Evolutionary conservation across 164 flowering plant species (phyloP), one percentile per base, ranked within the genome.

Genomic region (Kingdonia uniflora): DNA sequence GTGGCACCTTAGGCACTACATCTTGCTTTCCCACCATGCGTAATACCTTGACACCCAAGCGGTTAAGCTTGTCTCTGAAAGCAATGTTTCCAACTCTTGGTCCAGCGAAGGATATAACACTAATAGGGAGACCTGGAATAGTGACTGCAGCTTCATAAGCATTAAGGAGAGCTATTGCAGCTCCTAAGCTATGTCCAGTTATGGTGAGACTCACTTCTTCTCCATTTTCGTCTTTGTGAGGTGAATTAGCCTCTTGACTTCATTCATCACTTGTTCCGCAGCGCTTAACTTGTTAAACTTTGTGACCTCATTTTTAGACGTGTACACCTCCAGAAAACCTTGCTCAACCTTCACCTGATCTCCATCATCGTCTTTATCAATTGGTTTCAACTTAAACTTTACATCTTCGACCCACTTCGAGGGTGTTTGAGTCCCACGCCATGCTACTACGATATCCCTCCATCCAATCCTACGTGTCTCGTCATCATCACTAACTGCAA

Each of bases 111-210:
- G 89, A 74, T 38, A 85, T 20, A 15, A 80, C 87, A 14, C 64
- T 71, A 13, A 80, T 57, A 1, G 70, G 68, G 0, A 80, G 55
- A 25, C 40, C 55, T 0, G 82, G 80, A 24, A 71, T 14, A 0
- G 60, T 11, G 0, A 39, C 6, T 0, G 75, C 79, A 1, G 80
- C 79, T 26, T 85, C 81, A 16, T 80, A 65, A 1, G 86, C 76
- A 26, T 68, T 77, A n/a, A 85, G 71, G 0, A 80, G 74, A 22
- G 81, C 82, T 51, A 81, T 52, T 11, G 94, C 84, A 20, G 81
- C 86, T 25, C 88, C 94, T 0, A 85, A 46, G 60, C 95, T 80
- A 25, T 85, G 95, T 4, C 95, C 89, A 0, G 87, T 80, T 24
- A 80, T 65, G 3, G 89, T 85, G 2, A 85, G 53, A 64, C 95